Conservation (phyloP, 352 stramenopile species). For the Globisporangium okanoganense region DNA sequence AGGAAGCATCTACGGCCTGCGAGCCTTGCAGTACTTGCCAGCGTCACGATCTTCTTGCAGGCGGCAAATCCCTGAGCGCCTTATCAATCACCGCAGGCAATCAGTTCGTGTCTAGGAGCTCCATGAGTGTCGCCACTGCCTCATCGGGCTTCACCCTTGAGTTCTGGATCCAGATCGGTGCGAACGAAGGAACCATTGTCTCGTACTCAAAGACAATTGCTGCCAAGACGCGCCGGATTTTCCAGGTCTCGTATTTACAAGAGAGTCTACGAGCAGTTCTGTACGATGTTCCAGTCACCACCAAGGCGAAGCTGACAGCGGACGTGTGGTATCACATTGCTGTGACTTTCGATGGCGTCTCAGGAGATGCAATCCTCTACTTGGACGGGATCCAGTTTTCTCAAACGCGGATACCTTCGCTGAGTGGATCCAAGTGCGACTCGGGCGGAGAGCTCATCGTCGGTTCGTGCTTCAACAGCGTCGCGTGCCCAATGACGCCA, state of each 20-base stretch:
- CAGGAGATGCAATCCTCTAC: background rate
- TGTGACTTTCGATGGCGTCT: conserved; percentile 2
- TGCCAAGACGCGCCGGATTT: conserved; percentile 12
- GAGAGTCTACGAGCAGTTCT: background rate
- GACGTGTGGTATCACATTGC: conserved; percentile 8
- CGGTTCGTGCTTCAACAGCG: conserved; percentile 34
- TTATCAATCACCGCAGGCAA: conserved; percentile 1
- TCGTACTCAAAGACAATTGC: conserved; percentile 20
- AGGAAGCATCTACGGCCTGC: background rate
- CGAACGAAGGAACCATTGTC: conserved; percentile 22
- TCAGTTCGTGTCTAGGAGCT: background rate
- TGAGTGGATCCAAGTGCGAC: conserved; percentile 7
- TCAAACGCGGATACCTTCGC: conserved; percentile 2
- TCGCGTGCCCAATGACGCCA: conserved; percentile 26
- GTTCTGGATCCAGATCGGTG: conserved; percentile 20
- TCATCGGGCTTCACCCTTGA: conserved; percentile 20
- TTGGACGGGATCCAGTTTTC: background rate
- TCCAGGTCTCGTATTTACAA: conserved; percentile 6
- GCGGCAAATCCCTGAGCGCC: conserved; percentile 1
- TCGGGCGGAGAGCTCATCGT: conserved; percentile 23
- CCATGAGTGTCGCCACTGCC: background rate
- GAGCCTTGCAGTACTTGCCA: conserved; percentile 8
- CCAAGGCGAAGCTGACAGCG: conserved; percentile 1
- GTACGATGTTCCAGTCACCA: conserved; percentile 4
- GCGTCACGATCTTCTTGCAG: background rate